These are phyloP conservation scores for Gilbertella persicaria DNA, from an alignment of 371 early-diverging fungal species.

Conservation along the genomic window DNA sequence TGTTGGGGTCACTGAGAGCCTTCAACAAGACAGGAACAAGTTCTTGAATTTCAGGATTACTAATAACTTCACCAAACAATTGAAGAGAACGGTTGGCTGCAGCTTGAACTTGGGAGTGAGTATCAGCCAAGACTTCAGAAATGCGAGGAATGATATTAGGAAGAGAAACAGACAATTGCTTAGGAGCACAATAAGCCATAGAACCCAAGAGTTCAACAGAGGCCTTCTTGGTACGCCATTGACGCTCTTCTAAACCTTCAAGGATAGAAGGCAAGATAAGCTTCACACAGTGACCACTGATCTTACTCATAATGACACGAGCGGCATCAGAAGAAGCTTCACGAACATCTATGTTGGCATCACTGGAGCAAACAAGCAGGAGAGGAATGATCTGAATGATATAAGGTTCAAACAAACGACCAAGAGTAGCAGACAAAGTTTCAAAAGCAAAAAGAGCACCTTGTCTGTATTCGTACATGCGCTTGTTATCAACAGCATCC, in stretches of 20 bases:
- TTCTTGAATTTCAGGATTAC: slow-evolving; percentile 94
- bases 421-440: slow-evolving; percentile 80
- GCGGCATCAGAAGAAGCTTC: slow-evolving; percentile 91
- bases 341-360: slow-evolving; percentile 84
- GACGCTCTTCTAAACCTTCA: slow-evolving; percentile 83
- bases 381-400: slow-evolving; percentile 91
- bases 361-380: slow-evolving; percentile 88
- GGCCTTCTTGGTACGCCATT: slow-evolving; percentile 97
- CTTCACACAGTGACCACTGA: slow-evolving; percentile 96
- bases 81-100: slow-evolving; percentile 87
- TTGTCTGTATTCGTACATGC: slow-evolving; percentile 74
- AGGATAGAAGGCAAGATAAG: slow-evolving; percentile 90
- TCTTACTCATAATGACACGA: slow-evolving; percentile 94
- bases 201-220: slow-evolving; percentile 93
- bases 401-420: slow-evolving; percentile 97
- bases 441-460: slow-evolving; percentile 96
- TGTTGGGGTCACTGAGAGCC: slow-evolving; percentile 89
- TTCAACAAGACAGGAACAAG: slow-evolving; percentile 86
- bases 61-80: slow-evolving; percentile 92
- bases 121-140: slow-evolving; percentile 89
- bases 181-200: slow-evolving; percentile 97
- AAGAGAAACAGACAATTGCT: slow-evolving; percentile 87
- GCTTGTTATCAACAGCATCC: slow-evolving; percentile 82
- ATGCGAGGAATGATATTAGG: slow-evolving; percentile 93
- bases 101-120: slow-evolving; percentile 90